Conservation (phyloP, 805 yeast species). For the Suhomyces kilbournensis region DNA sequence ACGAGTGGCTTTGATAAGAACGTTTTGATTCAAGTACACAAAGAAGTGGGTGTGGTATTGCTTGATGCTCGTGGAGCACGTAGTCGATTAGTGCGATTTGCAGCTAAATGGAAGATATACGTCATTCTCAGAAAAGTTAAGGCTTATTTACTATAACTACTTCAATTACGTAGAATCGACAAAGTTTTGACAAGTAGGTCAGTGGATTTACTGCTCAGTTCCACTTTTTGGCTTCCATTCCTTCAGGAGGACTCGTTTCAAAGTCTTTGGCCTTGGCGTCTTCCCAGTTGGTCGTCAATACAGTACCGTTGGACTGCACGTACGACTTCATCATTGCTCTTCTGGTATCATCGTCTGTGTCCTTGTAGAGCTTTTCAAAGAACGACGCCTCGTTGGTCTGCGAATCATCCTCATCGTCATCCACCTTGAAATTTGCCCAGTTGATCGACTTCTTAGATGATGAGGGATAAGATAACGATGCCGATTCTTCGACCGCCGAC, state of each 20-base stretch:
- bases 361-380: constrained; percentile 69
- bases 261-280: constrained; percentile 70
- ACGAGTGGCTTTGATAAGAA: too few species aligned
- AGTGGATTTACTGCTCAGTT: too few species aligned
- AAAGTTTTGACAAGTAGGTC: too few species aligned
- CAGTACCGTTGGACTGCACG: constrained; percentile 90
- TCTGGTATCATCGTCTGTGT: constrained; percentile 81
- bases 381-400: constrained; percentile 59
- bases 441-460: constrained; percentile 62
- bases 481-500: constrained; percentile 10
- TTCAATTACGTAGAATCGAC: too few species aligned
- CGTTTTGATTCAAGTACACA: too few species aligned
- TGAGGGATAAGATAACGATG: constrained; percentile 49
- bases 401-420: constrained; percentile 43
- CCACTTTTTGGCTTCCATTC: constrained; percentile 61
- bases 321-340: constrained; percentile 97
- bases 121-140: too few species aligned
- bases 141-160: too few species aligned
- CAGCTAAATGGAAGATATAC: not conserved
- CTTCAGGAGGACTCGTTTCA: constrained; percentile 72
- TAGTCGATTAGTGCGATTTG: not conserved
- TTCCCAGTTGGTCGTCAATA: constrained; percentile 89
- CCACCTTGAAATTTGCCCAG: constrained; percentile 60
- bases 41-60: too few species aligned
- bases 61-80: too few species aligned